Base-by-base conservation (phyloP, 805 yeast species). In the Yarrowia sp. region DNA sequence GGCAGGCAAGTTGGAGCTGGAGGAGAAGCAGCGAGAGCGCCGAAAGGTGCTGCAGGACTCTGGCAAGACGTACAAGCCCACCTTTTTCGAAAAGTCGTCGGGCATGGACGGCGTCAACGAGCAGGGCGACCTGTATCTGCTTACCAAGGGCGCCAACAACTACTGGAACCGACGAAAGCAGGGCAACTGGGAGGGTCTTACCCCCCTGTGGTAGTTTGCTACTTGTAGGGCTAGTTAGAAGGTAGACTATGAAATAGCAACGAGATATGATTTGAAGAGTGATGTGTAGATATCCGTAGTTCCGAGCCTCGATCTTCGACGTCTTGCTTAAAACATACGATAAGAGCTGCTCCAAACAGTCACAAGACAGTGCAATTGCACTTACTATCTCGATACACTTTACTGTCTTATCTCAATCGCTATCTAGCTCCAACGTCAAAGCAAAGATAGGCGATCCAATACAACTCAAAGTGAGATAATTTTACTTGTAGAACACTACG, bases 101-200 rank as follows among this genome's bases (percentile, higher is more conserved):
- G 33, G 49, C 4, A 9, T 39, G 21, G 77, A 77, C 12, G 73
- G 71, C 14, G 77, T 67, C 21, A 60, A 55, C 31, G 44, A 39
- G 14, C 69, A 64, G 39, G 62, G 47, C n/a, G 73, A 79, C 6
- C 78, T 78, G 55, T 89, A 88, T 85, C 77, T 76, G 19, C 77
- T 78, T 61, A 80, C 79, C 38, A 76, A 71, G 25, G 96, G 96
- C 0, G 77, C 77, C 1, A 74, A 68, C 8, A 74, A 69, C 68
- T 91, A 91, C 71, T 91, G 97, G 97, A 83, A 81, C 65, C 81
- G 89, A 68, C 84, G 97, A 69, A 81, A 79, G 67, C 74, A 73
- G 7, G 76, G 77, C 19, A 63, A 65, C 61, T 69, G 71, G 71
- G 63, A 55, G 14, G 68, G 66, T 18, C 53, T 66, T 27, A 51